Base-by-base conservation (phyloP, 805 yeast species). In the Lipomyces yamadae region DNA sequence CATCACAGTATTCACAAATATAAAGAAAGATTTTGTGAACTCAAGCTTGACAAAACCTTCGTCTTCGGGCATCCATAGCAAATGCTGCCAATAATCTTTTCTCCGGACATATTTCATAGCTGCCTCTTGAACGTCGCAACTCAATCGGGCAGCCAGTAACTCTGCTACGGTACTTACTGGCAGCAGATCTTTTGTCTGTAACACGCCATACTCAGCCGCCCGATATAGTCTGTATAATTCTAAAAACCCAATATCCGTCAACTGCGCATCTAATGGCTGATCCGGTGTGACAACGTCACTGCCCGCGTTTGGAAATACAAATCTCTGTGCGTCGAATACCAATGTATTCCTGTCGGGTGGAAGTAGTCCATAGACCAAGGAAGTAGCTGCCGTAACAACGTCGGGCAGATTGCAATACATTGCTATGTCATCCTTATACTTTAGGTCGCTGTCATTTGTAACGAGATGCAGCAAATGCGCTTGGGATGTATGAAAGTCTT, bases 401-500 rank as follows among this genome's bases (percentile, higher is more conserved):
- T 42, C 48, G n/a, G 48, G 48, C 7, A 42, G 48, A 15, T 5
- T 6, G 24, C 48, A 42, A n/a, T 42, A 42, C 48, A 4, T 42
- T 6, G 7, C 10, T 15, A 42, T 42, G 10, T n/a, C 48, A 15
- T 4, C n/a, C n/a, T 42, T n/a, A 42, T 42, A 42, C 24, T 42
- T 15, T 24, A 3, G 8, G 24, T 42, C 48, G 7, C n/a, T 15
- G 15, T 42, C 48, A 15, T 42, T 42, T 24, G 18, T n/a, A 42
- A n/a, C 10, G 48, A 42, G 48, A 42, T 42, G 8, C 48, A 13
- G n/a, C 15, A 42, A 42, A 42, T n/a, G 55, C 13, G n/a, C 55
- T 52, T 18, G 10, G n/a, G 55, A 29, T 7, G 11, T 32, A 11
- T 58, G 68, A 63, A 76, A 63, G 5, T 88, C 82, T 74, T 91